A percentile compares a stretch with the other conserved stretches of the same genome.
These are phyloP conservation scores for Tylopilus subfusipes DNA, from an alignment of 768 basidiomycete genomes.

Conservation along the genomic window DNA sequence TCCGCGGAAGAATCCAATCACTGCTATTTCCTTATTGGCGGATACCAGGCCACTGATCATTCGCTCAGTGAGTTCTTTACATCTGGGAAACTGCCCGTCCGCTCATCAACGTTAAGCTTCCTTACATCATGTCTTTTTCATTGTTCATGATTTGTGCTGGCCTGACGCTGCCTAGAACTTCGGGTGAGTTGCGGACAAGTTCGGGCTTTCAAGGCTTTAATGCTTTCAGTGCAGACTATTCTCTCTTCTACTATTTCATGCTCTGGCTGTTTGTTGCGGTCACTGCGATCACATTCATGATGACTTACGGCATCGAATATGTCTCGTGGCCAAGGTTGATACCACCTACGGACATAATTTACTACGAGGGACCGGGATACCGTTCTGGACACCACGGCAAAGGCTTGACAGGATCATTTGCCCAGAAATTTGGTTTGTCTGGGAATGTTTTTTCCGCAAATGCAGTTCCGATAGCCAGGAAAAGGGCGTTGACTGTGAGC, in stretches of 20 bases:
- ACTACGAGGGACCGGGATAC: constrained; percentile 87
- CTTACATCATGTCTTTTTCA: constrained; percentile 75
- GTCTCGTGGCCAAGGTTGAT: constrained; percentile 92
- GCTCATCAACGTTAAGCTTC: constrained; percentile 55
- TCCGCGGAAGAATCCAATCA: constrained; percentile 71
- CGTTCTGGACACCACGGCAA: constrained; percentile 74
- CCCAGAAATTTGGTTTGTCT: constrained; percentile 32
- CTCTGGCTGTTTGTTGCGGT: constrained; percentile 71
- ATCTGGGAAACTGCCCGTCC: neutral
- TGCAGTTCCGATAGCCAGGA: constrained; percentile 37
- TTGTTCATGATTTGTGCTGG: constrained; percentile 87
- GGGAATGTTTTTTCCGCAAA: constrained; percentile 37
- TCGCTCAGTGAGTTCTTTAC: constrained; percentile 63
- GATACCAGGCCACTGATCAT: constrained; percentile 80
- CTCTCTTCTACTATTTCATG: constrained; percentile 78
- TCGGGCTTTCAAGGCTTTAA: neutral
- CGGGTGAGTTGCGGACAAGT: constrained; percentile 52
- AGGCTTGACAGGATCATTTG: constrained; percentile 50
- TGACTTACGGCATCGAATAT: constrained; percentile 87
- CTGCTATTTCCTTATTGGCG: constrained; percentile 65
- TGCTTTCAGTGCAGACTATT: constrained; percentile 57
- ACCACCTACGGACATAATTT: constrained; percentile 72
- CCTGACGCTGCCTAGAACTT: constrained; percentile 79
- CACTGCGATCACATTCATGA: constrained; percentile 66
- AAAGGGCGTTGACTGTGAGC: constrained; percentile 31